A percentile compares a stretch with the other conserved stretches of the same genome.
Evolutionary conservation across 2,329 filamentous ascomycete genomes (phyloP).

Genomic region (Cladosporium sp.): DNA sequence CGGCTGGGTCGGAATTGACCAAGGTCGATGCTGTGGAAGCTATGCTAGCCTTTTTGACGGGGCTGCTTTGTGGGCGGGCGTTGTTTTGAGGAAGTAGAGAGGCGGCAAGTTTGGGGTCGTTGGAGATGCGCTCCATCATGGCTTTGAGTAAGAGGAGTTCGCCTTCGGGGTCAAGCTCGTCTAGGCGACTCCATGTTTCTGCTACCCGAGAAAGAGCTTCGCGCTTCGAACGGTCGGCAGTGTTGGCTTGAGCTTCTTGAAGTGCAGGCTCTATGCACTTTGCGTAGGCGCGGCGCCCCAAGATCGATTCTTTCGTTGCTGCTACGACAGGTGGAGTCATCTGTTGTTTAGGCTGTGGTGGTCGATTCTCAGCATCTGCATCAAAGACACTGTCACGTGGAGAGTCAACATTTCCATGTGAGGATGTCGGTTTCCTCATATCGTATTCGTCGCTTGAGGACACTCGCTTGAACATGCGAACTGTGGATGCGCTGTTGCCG

Average conservation of each 20-base stretch:
- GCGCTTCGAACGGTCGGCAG: constrained; percentile 58
- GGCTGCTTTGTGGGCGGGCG: constrained; percentile 1
- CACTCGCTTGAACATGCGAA: constrained; percentile 84
- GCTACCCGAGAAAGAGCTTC: constrained; percentile 79
- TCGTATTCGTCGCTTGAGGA: constrained; percentile 43
- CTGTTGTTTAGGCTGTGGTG: constrained; percentile 38
- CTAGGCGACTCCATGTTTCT: constrained; percentile 78
- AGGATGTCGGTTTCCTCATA: constrained; percentile 13
- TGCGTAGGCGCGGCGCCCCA: constrained; percentile 76
- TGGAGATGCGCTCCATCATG: constrained; percentile 68
- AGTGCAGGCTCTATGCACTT: constrained; percentile 79
- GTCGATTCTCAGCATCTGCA: constrained; percentile 61
- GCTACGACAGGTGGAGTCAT: constrained; percentile 21
- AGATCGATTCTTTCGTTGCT: constrained; percentile 68
- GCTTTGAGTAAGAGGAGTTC: constrained; percentile 78
- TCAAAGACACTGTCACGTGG: constrained; percentile 30
- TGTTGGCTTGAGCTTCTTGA: constrained; percentile 83
- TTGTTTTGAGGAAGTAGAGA: constrained; percentile 36
- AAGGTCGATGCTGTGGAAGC: constrained; percentile 10
- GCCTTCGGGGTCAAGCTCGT: constrained; percentile 85
- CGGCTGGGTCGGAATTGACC: constrained; percentile 7
- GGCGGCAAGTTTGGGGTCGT: constrained; percentile 60
- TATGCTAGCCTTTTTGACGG: constrained; percentile 21
- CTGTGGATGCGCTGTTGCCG: constrained; percentile 87
- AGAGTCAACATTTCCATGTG: neutral